Evolutionary conservation across 139 green algal species (phyloP).

Genomic region (Yamagishiella unicocca): DNA sequence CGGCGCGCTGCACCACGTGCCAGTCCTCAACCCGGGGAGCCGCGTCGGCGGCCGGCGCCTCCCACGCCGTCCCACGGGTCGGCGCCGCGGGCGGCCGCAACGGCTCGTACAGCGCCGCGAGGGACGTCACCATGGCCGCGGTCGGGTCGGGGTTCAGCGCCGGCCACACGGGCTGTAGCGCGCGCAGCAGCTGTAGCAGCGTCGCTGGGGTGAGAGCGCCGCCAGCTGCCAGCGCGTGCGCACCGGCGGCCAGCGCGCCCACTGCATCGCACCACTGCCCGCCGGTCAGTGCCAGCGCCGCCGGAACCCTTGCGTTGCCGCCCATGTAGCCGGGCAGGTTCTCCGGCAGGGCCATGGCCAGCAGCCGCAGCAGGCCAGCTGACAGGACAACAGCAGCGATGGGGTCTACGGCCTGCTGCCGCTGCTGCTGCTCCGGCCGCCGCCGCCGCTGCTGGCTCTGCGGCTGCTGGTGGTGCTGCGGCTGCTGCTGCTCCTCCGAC

Average conservation of each 20-base stretch:
- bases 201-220: not conserved
- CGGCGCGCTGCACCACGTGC: not conserved
- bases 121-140: not conserved
- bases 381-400: not conserved
- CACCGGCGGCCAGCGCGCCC: not conserved
- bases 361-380: not conserved
- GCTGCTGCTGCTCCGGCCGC: not conserved
- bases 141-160: not conserved
- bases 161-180: not conserved
- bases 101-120: not conserved
- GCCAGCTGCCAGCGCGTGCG: not conserved
- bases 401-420: not conserved
- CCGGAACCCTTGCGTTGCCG: not conserved
- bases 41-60: not conserved
- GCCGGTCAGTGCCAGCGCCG: not conserved
- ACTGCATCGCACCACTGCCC: not conserved
- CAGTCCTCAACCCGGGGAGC: not conserved
- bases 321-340: conserved; percentile 1
- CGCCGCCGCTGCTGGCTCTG: not conserved
- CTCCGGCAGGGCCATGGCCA: not conserved
- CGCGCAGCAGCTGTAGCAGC: conserved; percentile 1
- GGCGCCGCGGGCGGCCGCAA: not conserved
- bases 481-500: not conserved
- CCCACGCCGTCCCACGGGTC: not conserved
- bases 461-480: not conserved